Evolutionary conservation across 2,329 filamentous ascomycete genomes (phyloP).

Genomic region (Leptosphaerulina australis): DNA sequence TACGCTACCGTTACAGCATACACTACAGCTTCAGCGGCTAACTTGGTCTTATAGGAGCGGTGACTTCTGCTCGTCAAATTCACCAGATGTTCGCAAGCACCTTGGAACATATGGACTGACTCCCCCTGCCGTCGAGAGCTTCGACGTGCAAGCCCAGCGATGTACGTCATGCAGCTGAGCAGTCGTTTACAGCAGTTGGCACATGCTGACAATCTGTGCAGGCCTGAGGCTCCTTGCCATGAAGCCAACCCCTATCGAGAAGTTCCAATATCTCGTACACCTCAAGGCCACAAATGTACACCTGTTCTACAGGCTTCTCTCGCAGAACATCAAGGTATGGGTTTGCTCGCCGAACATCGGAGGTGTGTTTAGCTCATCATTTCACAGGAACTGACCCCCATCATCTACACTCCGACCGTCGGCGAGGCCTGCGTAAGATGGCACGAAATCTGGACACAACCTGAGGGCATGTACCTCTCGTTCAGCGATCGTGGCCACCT

Average conservation of each 20-base stretch:
- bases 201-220: conserved; percentile 52
- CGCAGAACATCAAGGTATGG: conserved; percentile 69
- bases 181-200: neutral
- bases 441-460: conserved; percentile 92
- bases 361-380: conserved; percentile 39
- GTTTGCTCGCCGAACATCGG: neutral
- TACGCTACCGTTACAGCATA: conserved; percentile 24
- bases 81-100: conserved; percentile 57
- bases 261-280: conserved; percentile 80
- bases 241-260: conserved; percentile 74
- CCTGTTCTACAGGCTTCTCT: conserved; percentile 80
- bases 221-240: conserved; percentile 76
- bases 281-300: conserved; percentile 78
- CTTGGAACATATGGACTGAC: conserved; percentile 60
- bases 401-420: conserved; percentile 89
- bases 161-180: conserved; percentile 51
- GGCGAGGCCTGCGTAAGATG: conserved; percentile 97
- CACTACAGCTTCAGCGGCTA: conserved; percentile 15
- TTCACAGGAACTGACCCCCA: conserved; percentile 73
- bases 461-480: conserved; percentile 94
- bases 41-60: conserved; percentile 42
- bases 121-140: conserved; percentile 58
- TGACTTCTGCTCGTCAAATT: conserved; percentile 58
- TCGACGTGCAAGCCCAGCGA: conserved; percentile 57
- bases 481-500: conserved; percentile 93